Evolutionary conservation across 2,329 filamentous ascomycete genomes (phyloP).

Genomic region (Didymella arachidicola): DNA sequence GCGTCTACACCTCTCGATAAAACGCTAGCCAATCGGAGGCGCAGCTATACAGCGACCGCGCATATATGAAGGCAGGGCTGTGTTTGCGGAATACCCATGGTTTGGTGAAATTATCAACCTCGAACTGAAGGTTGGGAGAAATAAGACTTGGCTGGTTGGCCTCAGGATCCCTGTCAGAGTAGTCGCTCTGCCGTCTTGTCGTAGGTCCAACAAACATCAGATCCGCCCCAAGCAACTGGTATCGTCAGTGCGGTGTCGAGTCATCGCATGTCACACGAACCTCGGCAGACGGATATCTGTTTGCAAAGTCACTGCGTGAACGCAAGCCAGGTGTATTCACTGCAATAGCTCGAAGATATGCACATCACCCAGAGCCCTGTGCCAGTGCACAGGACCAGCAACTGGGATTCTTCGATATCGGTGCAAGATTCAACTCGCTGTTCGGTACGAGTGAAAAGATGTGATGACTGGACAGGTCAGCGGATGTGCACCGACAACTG

Average conservation of each 20-base stretch:
- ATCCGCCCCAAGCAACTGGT: conserved; percentile 46
- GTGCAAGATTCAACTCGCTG: conserved; percentile 35
- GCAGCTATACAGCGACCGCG: conserved; percentile 29
- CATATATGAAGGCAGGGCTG: conserved; percentile 36
- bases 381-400: conserved; percentile 54
- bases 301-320: conserved; percentile 48
- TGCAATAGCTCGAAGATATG: conserved; percentile 3
- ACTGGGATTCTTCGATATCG: conserved; percentile 33
- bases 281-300: conserved; percentile 48
- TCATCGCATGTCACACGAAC: conserved; percentile 11
- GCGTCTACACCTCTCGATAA: conserved; percentile 30
- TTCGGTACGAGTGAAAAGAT: conserved; percentile 37
- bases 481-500: not conserved
- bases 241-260: conserved; percentile 22
- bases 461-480: conserved; percentile 29
- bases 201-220: conserved; percentile 27
- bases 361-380: conserved; percentile 55
- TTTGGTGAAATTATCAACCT: conserved; percentile 45
- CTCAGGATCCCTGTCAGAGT: conserved; percentile 36
- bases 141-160: conserved; percentile 51
- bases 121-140: conserved; percentile 44
- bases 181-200: not conserved
- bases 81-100: conserved; percentile 40
- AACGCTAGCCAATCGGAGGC: conserved; percentile 35
- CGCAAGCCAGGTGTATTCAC: not conserved